Evolutionary conservation across 345 rosid species (phyloP), one percentile per base, ranked within the genome.

Genomic region (Eucalyptus sideroxylon): DNA sequence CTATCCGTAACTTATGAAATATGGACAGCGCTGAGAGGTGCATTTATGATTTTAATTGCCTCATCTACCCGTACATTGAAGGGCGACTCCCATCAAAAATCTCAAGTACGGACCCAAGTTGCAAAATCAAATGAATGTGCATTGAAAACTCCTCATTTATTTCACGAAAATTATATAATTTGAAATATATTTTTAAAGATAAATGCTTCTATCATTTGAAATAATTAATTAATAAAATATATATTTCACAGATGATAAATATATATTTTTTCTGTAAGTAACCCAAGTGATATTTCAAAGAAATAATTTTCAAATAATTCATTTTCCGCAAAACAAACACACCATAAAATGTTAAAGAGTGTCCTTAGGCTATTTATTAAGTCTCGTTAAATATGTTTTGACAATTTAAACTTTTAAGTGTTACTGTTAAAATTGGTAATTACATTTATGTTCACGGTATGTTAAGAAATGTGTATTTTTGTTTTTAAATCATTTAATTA

Each of bases 261-360:
- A 23, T 24, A 24, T 56, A 56, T 56, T 56, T 56, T 24, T 0
- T 56, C 27, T 6, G 0, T 56, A 24, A 24, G 62, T 9, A 12
- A 56, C 12, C 26, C 6, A 56, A 56, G 60, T 56, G 60, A 56
- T 56, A 23, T 56, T 56, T 2, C 12, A 10, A 9, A 56, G 0
- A 56, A 56, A 23, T 4, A 24, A 0, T 23, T 56, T 56, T 56
- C 1, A 24, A 56, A 56, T 23, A 0, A 24, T 56, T 24, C 13
- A 4, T 24, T 56, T 56, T 56, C 0, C 1, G 2, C 13, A 24
- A 24, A 56, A 56, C 6, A 23, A 56, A 56, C 14, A 5, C 0
- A 24, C 13, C 27, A 4, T 56, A 56, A 56, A 24, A 56, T 56
- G 12, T 56, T 23, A 56, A 56, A 56, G 12, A 56, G 13, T 56